Base-by-base conservation (phyloP, 1,139 yeast species). In the Geotrichum histeridarum region DNA sequence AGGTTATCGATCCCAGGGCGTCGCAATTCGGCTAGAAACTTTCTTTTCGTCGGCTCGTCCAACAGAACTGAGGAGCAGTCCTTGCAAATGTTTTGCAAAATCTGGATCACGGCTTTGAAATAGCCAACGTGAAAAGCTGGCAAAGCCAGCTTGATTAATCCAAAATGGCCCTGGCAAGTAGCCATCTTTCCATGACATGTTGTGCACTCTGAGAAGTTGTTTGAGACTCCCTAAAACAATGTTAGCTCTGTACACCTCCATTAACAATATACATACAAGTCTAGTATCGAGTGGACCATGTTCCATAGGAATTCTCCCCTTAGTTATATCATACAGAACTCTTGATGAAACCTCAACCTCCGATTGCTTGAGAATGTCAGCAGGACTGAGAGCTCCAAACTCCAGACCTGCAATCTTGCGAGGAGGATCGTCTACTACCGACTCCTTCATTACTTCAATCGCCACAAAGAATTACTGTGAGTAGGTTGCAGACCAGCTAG, bases 101-200 rank as follows among this genome's bases (percentile, higher is more conserved):
- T 91, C 65, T 84, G 86, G 60, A 94, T 87, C 41, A 89, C 87
- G 42, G 94, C 84, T 69, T 91, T 93, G 77, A 94, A 93, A 69
- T 90, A 94, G 5, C 99, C 99, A 46, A 93, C 95, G 67, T 94
- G 99, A 73, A 93, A 94, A 15, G 91, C 98, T 1, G 99, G 99
- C 50, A 94, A 75, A 0, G 98, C 96, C 53, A 94, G 77, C 62
- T 89, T 81, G 60, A 94, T 82, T 67, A 94, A 96, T 44, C 99
- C 99, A 69, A 94, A 94, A 73, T 94, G 99, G 54, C 99, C 99
- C 71, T 93, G 97, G 69, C 99, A 94, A 1, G 95, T 81, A 0
- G 96, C 96, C 64, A 94, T 74, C 63, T 84, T 84, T 8, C 98
- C 98, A 63, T 83, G 90, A 73, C 99, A 94, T 0, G 98, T 94